Evolutionary conservation across 305 asterid genomes (phyloP).

Genomic region (Fraxinus nigra): DNA sequence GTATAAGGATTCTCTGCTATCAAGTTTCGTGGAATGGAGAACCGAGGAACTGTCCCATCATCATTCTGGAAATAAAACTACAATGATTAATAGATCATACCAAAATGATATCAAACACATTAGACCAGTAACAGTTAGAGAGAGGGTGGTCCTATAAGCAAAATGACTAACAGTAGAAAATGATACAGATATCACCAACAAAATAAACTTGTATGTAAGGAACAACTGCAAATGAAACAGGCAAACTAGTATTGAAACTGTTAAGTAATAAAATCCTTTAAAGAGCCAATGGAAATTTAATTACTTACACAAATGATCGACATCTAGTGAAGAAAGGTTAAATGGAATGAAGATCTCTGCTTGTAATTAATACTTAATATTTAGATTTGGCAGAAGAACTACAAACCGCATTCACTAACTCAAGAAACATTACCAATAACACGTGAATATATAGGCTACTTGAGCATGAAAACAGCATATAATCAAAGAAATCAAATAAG

Average conservation of each 20-base stretch:
- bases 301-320: neutral
- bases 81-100: conserved; percentile 21
- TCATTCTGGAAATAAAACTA: conserved; percentile 60
- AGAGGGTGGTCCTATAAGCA: neutral
- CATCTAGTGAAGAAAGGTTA: neutral
- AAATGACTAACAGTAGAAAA: neutral
- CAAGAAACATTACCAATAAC: neutral
- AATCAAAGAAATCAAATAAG: conserved; percentile 19
- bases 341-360: neutral
- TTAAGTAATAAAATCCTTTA: neutral
- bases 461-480: conserved; percentile 8
- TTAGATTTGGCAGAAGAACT: neutral
- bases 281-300: neutral
- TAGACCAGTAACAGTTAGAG: neutral
- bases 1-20: conserved; percentile 89
- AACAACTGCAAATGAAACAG: conserved; percentile 8
- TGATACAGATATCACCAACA: neutral
- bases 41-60: conserved; percentile 65
- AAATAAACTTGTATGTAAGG: neutral
- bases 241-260: neutral
- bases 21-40: conserved; percentile 78
- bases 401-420: neutral
- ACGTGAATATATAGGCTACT: neutral
- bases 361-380: neutral
- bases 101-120: neutral